phyloP scores from a whole-genome alignment of 352 stramenopile species.

The Phytophthora sojae region DNA sequence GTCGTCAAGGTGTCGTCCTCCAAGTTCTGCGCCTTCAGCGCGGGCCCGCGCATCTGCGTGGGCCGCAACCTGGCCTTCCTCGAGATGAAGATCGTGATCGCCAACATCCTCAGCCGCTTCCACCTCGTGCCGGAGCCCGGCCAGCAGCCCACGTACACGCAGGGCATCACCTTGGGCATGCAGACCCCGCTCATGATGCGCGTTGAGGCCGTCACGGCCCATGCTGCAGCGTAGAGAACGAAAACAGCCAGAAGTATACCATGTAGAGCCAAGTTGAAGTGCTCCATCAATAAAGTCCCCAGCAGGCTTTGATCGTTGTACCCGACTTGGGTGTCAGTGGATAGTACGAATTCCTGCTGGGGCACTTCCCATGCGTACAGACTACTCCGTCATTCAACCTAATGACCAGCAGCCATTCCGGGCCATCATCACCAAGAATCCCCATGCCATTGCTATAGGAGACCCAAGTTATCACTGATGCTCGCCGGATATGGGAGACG shows the following conservation, averaged over 20 bases:
- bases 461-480: background rate
- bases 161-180: constrained; percentile 60
- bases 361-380: constrained; percentile 1
- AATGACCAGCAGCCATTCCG: background rate
- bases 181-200: constrained; percentile 41
- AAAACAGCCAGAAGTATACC: background rate
- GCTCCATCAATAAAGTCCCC: constrained; percentile 3
- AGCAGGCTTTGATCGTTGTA: background rate
- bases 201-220: constrained; percentile 18
- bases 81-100: constrained; percentile 66
- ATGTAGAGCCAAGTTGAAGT: constrained; percentile 23
- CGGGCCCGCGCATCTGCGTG: constrained; percentile 58
- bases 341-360: background rate
- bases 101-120: constrained; percentile 59
- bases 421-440: background rate
- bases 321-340: background rate
- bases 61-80: constrained; percentile 57
- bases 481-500: background rate
- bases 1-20: constrained; percentile 50
- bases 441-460: background rate
- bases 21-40: constrained; percentile 75
- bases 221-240: constrained; percentile 11
- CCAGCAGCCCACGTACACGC: constrained; percentile 46
- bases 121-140: constrained; percentile 44
- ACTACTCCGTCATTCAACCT: background rate